Base-by-base conservation (phyloP, 2,329 filamentous ascomycete species). In the Cercospora brassicicola region DNA sequence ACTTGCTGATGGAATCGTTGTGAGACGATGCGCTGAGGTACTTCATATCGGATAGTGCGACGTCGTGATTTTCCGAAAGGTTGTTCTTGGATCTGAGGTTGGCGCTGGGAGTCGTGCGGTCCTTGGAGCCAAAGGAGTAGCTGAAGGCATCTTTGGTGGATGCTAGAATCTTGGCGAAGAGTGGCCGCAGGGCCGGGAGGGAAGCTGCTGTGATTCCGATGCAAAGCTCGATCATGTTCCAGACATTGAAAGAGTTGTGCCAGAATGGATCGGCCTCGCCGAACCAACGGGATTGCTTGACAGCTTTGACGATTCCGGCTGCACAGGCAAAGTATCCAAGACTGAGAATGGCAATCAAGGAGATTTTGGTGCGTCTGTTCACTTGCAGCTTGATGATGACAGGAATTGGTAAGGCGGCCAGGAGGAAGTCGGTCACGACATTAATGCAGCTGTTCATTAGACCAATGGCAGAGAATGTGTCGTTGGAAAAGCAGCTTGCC, bases 361-460 rank as follows among this genome's bases (percentile, higher is more conserved):
- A 79, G 20, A 81, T 65, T 66, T 81, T 83, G 2, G 81, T 81
- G 53, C 81, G 79, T 3, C 73, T 67, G 71, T 82, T 82, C 69
- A 84, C 76, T 64, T 82, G 79, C 1, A 84, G 76, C 30, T 77
- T 78, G 74, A 81, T 77, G 36, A 84, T 78, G 53, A 84, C 77
- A 0, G 81, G 81, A 15, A 83, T 77, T 0, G 82, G 82, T 1
- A 83, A 66, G 0, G 78, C 71, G 0, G 82, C 81, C 62, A 84
- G 80, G 4, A 82, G 72, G 15, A 80, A 72, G 64, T 82, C 80
- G 10, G 80, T 82, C 5, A 75, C 45, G 65, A 81, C 81, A 60
- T 80, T 81, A 64, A 82, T 74, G 30, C 76, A 77, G 72, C 81
- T 82, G 73, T 84, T 83, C 73, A 82, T 80, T n/a, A 85, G 73